Evolutionary conservation across 2,329 filamentous ascomycete species (phyloP), one percentile per base, ranked within the genome.

Genomic region (Apiospora marii): DNA sequence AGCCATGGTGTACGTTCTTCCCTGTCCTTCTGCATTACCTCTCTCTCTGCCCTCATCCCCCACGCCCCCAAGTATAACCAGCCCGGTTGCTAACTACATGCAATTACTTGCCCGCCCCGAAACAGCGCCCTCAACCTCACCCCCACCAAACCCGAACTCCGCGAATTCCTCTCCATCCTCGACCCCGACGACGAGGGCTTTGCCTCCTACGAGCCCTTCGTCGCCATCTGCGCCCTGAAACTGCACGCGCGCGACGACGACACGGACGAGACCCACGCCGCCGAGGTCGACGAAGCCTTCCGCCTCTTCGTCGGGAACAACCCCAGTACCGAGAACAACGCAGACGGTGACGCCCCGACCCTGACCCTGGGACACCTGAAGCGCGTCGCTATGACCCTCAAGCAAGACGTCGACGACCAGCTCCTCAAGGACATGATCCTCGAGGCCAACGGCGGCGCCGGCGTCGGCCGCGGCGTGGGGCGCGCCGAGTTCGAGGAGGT

Each of bases 341-440:
- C 58, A 16, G 69, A 48, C 4, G 69, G 13, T 13, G 77, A 76
- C 73, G 79, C 79, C 6, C 80, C 79, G 0, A 90, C 89, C n/a
- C 97, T 99, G 76, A 96, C 93, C 1, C 79, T 98, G 41, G 88
- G 88, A 22, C 93, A 97, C 83, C 84, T 99, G 80, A 90, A 90
- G 79, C 88, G 92, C 78, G 92, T 98, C 71, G 95, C 95, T 58
- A 91, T 90, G 76, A 90, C 94, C 77, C 84, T 99, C 78, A 94
- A 94, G 83, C 94, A 98, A 83, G 94, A 92, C 74, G 92, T 97
- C 34, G 90, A 90, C 73, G 96, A 98, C 78, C 92, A 94, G 68
- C 83, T 97, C 79, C 84, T 99, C 79, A 91, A 90, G 84, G 95
- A 98, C 85, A 99, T 99, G 96, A 92, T 99, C 72, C 85, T 95